Evolutionary conservation across 345 rosid genomes (phyloP).

Genomic region (Salix udensis): DNA sequence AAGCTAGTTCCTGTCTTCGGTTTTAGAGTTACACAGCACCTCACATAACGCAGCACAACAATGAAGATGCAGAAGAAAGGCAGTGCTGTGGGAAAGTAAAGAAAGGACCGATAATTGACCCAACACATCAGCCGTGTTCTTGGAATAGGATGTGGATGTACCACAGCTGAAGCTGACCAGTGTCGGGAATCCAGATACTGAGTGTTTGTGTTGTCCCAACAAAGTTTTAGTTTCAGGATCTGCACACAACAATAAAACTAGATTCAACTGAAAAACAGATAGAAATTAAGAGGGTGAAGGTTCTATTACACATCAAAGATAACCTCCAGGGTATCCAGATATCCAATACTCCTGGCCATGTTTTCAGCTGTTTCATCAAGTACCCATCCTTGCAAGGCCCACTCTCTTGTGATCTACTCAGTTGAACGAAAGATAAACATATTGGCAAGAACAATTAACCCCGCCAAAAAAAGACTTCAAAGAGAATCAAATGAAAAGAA

Average conservation of each 20-base stretch:
- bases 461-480: background rate
- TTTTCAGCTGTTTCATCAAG: slow-evolving; percentile 75
- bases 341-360: slow-evolving; percentile 70
- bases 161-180: slow-evolving; percentile 97
- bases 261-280: slow-evolving; percentile 5
- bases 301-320: background rate
- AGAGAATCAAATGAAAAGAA: background rate
- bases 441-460: background rate
- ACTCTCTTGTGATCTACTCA: slow-evolving; percentile 81
- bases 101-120: slow-evolving; percentile 48
- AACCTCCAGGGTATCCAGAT: slow-evolving; percentile 99
- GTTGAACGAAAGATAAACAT: slow-evolving; percentile 14
- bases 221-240: slow-evolving; percentile 93
- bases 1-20: too few relatives aligned
- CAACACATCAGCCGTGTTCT: slow-evolving; percentile 57
- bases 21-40: background rate
- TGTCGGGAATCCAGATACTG: slow-evolving; percentile 84
- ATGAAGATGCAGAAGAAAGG: background rate
- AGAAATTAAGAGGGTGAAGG: background rate
- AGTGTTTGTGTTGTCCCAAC: slow-evolving; percentile 67
- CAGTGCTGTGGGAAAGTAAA: slow-evolving; percentile 4
- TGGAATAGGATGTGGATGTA: slow-evolving; percentile 68
- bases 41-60: background rate
- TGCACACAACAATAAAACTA: slow-evolving; percentile 20
- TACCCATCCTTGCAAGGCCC: slow-evolving; percentile 77